Evolutionary conservation across 2,329 filamentous ascomycete species (phyloP).

Genomic region (Rachicladosporium sp.): DNA sequence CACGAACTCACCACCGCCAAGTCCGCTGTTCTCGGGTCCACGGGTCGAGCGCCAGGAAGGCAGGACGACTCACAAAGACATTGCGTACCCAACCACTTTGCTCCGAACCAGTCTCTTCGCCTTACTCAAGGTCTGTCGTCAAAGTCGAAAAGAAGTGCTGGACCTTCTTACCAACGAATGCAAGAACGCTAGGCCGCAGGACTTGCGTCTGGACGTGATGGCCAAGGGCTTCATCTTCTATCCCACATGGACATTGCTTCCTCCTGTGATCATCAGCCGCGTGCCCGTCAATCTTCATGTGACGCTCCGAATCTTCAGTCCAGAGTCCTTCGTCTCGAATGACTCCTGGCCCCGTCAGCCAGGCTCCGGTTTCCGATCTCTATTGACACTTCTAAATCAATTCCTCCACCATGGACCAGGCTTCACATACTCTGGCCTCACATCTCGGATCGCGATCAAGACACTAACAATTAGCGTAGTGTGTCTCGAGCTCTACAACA

Average conservation of each 20-base stretch:
- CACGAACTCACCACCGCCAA: conserved; percentile 4
- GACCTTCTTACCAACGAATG: conserved; percentile 8
- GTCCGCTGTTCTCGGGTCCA: conserved; percentile 5
- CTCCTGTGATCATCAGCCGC: conserved; percentile 7
- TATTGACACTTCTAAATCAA: conserved; percentile 13
- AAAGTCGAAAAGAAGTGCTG: conserved; percentile 11
- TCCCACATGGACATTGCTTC: conserved; percentile 13
- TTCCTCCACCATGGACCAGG: conserved; percentile 13
- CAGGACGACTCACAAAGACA: background rate
- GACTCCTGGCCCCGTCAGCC: conserved; percentile 11
- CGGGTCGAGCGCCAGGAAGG: conserved; percentile 1
- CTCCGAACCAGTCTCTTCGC: background rate
- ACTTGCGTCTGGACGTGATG: conserved; percentile 13
- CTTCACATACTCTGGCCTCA: conserved; percentile 1
- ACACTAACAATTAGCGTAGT: no score
- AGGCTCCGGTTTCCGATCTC: conserved; percentile 7
- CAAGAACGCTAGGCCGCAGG: conserved; percentile 2
- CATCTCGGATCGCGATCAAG: no score
- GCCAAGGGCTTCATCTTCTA: conserved; percentile 12
- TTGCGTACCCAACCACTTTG: conserved; percentile 2
- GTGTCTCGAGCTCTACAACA: no score
- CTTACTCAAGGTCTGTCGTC: background rate
- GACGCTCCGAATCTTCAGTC: conserved; percentile 12
- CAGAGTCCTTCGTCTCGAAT: conserved; percentile 14
- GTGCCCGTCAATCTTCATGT: conserved; percentile 8